Percentiles rank a stretch among this genome's conserved stretches.
Evolutionary conservation across 2,329 filamentous ascomycete genomes (phyloP).

Genomic region (Colletotrichum phormii): DNA sequence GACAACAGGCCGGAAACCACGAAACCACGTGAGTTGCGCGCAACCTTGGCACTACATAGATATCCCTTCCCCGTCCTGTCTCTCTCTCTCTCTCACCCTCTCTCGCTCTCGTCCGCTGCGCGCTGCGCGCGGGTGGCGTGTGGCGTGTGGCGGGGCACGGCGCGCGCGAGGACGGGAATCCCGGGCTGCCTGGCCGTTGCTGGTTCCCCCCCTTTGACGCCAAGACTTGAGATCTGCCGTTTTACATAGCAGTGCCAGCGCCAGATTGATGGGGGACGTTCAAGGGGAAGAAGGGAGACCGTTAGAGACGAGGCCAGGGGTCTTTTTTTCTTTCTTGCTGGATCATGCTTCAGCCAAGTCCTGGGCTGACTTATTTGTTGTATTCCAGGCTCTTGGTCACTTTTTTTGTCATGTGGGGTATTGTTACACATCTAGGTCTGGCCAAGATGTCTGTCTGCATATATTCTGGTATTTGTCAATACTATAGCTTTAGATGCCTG

Average conservation of each 20-base stretch:
- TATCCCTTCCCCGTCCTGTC: too few species aligned
- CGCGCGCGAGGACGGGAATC: neutral
- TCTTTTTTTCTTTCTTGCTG: neutral
- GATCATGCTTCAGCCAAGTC: neutral
- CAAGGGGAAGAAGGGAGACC: too few species aligned
- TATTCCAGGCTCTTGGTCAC: too few species aligned
- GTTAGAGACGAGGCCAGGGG: too few species aligned
- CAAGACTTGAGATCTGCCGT: slow-evolving; percentile 11
- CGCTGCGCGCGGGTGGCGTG: neutral
- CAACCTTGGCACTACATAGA: too few species aligned
- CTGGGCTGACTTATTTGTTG: neutral
- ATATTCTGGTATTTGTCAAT: neutral
- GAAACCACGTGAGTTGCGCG: too few species aligned
- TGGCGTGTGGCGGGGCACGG: too few species aligned
- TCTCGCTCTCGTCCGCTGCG: neutral
- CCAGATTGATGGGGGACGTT: neutral
- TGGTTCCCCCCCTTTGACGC: neutral
- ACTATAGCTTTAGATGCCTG: neutral
- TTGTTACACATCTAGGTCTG: too few species aligned
- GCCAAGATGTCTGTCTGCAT: neutral
- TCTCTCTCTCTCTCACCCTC: too few species aligned
- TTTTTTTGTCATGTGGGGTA: neutral
- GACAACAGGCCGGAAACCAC: neutral
- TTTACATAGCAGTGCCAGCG: neutral
- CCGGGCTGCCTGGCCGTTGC: neutral